These are phyloP conservation scores for Isatis tinctoria DNA, from an alignment of 345 rosid genomes.

Conservation along the genomic window DNA sequence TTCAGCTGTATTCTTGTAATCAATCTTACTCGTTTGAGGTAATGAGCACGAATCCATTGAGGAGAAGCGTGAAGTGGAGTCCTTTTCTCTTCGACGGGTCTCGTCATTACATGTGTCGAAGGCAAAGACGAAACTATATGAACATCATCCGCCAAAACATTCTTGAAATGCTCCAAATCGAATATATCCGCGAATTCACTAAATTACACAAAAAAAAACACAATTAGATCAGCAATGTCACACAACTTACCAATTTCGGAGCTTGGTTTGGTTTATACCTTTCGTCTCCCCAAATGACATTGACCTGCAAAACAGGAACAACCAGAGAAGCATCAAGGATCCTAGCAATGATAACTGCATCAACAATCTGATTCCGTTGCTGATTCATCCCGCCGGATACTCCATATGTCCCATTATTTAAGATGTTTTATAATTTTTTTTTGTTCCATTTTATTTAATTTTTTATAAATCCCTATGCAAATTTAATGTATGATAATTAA, in stretches of 20 bases:
- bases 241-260: neutral
- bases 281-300: conserved; percentile 99
- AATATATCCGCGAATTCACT: conserved; percentile 97
- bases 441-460: too few relatives aligned
- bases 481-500: too few relatives aligned
- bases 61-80: conserved; percentile 93
- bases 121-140: conserved; percentile 89
- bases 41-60: conserved; percentile 94
- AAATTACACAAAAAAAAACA: conserved; percentile 12
- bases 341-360: conserved; percentile 94
- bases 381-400: conserved; percentile 97
- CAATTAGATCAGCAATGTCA: neutral
- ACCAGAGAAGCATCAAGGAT: conserved; percentile 95
- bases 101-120: conserved; percentile 88
- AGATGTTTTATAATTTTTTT: too few relatives aligned
- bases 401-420: too few relatives aligned
- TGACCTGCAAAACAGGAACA: conserved; percentile 92
- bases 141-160: conserved; percentile 71
- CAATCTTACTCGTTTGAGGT: conserved; percentile 63
- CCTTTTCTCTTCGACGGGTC: conserved; percentile 87
- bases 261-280: conserved; percentile 42
- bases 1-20: neutral
- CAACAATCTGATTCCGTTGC: conserved; percentile 98
- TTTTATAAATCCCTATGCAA: too few relatives aligned
- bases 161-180: conserved; percentile 93